Evolutionary conservation across 352 stramenopile genomes (phyloP), one percentile per base, ranked within the genome.

Genomic region (Globisporangium nunn): DNA sequence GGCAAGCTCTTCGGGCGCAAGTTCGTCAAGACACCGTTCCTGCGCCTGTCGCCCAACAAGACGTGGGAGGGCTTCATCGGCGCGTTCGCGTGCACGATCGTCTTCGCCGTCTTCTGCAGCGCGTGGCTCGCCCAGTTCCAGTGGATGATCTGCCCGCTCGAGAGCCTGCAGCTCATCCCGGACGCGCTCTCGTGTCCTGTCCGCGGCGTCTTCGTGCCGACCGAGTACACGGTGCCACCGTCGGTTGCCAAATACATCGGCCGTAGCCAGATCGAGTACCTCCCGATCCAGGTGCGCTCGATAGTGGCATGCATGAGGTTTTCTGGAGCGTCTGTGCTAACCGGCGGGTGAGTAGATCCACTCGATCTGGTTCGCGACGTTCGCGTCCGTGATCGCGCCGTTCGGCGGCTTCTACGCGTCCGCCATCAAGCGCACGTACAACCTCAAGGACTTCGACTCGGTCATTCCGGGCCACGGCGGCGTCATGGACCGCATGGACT

Each of bases 31-130:
- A 74, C 86, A 50, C 75, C 78, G 46, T 94, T 94, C 63, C 56
- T 94, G 58, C 77, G 80, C 10, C 83, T 99, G 51, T 98, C 89
- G 37, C 97, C 97, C 17, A 99, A 99, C 70, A 99, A 99, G 74
- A 99, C 96, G 6, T 99, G 96, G 96, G 98, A 99, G 66, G 97
- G 97, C 3, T 99, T 99, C 61, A 95, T 98, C 31, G 97, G 97
- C 39, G 97, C 94, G 8, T 94, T 96, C 40, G 59, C 99, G 28
- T 98, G 93, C 67, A 99, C 97, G 23, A 74, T 99, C 44, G 72
- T 98, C 37, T 94, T 96, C 43, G 94, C 76, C 17, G 97, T 96
- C 70, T 98, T 98, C 53, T 80, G 96, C 29, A 96, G 86, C 54
- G 75, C 81, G 56, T 96, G 88, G 60, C 74, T 98, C 49, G 81